A percentile compares a stretch with the other conserved stretches of the same genome.
Evolutionary conservation across 73 alveolate species (phyloP).

Genomic region (Symbiodinium natans): DNA sequence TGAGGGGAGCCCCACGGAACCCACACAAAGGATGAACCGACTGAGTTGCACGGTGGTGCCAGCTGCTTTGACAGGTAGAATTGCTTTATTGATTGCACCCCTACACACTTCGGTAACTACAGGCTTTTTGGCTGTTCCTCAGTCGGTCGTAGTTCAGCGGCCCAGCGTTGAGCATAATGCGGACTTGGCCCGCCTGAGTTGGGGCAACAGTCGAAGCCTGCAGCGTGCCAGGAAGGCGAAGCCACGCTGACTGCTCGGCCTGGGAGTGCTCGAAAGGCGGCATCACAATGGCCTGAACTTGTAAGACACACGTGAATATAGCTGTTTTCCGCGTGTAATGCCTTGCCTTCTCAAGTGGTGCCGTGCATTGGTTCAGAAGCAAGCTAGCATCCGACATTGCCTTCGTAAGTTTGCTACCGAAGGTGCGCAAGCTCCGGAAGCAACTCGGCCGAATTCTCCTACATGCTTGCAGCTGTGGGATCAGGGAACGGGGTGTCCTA

Average conservation of each 20-base stretch:
- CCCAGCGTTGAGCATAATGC: no score
- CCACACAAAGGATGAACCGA: no score
- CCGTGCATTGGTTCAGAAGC: not conserved
- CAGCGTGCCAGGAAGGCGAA: not conserved
- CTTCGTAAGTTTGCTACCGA: not conserved
- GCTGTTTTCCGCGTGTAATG: no score
- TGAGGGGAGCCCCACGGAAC: not conserved
- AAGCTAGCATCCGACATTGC: not conserved
- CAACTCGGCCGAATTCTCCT: not conserved
- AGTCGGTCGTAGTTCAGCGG: no score
- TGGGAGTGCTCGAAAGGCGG: not conserved
- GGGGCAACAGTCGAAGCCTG: no score
- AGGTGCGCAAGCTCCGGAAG: not conserved
- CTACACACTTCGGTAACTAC: not conserved
- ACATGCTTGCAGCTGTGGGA: no score
- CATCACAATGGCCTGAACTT: not conserved
- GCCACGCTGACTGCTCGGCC: not conserved
- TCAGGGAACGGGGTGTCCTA: no score
- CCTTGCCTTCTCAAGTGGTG: no score
- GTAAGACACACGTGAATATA: no score
- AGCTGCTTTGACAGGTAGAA: not conserved
- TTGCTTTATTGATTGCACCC: no score
- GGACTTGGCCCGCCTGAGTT: no score
- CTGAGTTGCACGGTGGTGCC: no score
- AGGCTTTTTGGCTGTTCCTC: not conserved